A percentile compares a stretch with the other conserved stretches of the same genome.
These are phyloP conservation scores for Vicia faba DNA, from an alignment of 306 rosid species.

Conservation along the genomic window DNA sequence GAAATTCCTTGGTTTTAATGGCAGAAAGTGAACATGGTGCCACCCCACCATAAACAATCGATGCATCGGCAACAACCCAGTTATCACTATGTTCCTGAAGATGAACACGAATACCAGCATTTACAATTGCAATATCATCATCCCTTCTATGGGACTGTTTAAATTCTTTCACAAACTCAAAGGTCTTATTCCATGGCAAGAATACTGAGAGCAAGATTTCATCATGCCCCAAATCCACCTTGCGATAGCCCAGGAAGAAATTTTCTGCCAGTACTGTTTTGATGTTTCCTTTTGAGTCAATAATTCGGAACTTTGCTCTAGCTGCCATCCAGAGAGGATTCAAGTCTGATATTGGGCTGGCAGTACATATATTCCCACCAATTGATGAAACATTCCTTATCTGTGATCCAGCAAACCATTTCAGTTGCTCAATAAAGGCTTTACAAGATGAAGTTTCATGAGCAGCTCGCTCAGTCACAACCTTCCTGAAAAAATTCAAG, in stretches of 20 bases:
- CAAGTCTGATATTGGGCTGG: slow-evolving; percentile 97
- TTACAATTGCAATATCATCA: slow-evolving; percentile 95
- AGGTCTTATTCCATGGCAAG: slow-evolving; percentile 86
- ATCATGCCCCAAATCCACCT: slow-evolving; percentile 70
- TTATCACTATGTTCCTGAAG: slow-evolving; percentile 55
- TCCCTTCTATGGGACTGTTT: slow-evolving; percentile 98
- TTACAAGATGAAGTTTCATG: slow-evolving; percentile 75
- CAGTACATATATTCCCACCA: slow-evolving; percentile 96
- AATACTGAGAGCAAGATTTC: slow-evolving; percentile 87
- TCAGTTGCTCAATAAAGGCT: slow-evolving; percentile 85
- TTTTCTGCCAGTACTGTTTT: slow-evolving; percentile 70
- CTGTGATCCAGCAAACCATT: slow-evolving; percentile 98
- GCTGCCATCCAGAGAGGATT: slow-evolving; percentile 98
- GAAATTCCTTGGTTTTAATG: slow-evolving; percentile 59
- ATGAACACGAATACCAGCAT: slow-evolving; percentile 86
- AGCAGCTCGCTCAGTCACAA: slow-evolving; percentile 57
- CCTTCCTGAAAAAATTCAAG: slow-evolving; percentile 58
- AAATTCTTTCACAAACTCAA: slow-evolving; percentile 88
- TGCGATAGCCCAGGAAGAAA: slow-evolving; percentile 85
- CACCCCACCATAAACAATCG: slow-evolving; percentile 89
- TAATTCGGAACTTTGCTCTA: slow-evolving; percentile 69
- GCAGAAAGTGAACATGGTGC: slow-evolving; percentile 83
- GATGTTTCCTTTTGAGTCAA: slow-evolving; percentile 67
- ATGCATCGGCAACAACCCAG: slow-evolving; percentile 77
- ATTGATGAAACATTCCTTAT: slow-evolving; percentile 87